Evolutionary conservation across 306 rosid genomes (phyloP), one percentile per base, ranked within the genome.

Genomic region (Nissolia schottii): DNA sequence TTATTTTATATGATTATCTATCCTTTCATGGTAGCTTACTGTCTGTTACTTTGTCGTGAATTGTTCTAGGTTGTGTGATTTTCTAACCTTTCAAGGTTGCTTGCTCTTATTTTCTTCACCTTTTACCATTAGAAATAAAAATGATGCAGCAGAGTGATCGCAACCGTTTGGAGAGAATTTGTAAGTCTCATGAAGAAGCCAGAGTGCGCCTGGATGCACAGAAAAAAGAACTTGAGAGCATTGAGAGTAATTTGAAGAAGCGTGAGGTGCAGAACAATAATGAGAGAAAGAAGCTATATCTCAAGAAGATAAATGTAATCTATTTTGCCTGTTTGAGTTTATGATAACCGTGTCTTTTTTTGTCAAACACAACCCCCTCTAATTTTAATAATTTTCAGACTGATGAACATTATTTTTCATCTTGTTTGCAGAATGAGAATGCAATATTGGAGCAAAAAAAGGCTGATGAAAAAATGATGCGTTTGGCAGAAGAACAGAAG

Each of bases 371-470:
- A 1, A 0, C 5, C 38, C 29, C 6, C 24, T n/a, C 63, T 24
- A 27, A 20, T 53, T 55, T 11, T 56, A 50, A 29, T 64, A 68
- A 31, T 60, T 68, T 20, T 7, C 49, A 28, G 40, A 50, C n/a
- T n/a, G 38, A 66, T 41, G 18, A 19, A 40, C 78, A 28, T 35
- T 3, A 23, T 23, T 24, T 15, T 57, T 35, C 27, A 10, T 71
- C 23, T 60, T 15, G 15, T 70, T 57, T 49, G 55, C 77, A 93
- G 97, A 87, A 83, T 81, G 91, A 79, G 69, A 87, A 66, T 72
- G 97, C 96, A 56, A 79, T 85, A 40, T 24, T 66, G 68, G 96
- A 84, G 83, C 96, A 86, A 76, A 85, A 84, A 15, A 86, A 79
- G 77, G 87, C 88, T 24, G 92, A 91, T 20, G 87, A 89, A 63